Evolutionary conservation across 1,139 yeast genomes (phyloP).

Genomic region (Scheffersomyces quercinus): DNA sequence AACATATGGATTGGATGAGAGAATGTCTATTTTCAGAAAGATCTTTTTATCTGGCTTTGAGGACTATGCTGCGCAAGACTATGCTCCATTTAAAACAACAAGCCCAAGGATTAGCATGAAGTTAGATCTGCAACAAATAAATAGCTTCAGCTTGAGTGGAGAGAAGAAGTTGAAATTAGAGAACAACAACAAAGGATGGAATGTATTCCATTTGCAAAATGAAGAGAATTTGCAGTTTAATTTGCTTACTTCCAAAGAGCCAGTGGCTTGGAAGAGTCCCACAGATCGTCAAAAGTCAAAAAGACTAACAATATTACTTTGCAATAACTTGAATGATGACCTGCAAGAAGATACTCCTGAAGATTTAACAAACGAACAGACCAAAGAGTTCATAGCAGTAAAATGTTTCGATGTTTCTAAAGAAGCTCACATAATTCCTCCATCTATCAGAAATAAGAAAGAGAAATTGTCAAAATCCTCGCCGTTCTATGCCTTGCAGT

Average conservation of each 20-base stretch:
- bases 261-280: conserved; percentile 5
- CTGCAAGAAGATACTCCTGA: conserved; percentile 2
- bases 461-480: conserved; percentile 17
- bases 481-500: conserved; percentile 50
- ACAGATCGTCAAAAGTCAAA: conserved; percentile 3
- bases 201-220: conserved; percentile 10
- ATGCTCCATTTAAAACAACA: conserved; percentile 13
- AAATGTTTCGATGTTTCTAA: conserved; percentile 45
- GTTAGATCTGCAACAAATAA: conserved; percentile 27
- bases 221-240: conserved; percentile 12
- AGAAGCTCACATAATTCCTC: conserved; percentile 45
- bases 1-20: conserved; percentile 48
- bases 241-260: conserved; percentile 15
- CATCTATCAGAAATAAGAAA: conserved; percentile 25
- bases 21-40: conserved; percentile 60
- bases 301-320: conserved; percentile 15
- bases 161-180: conserved; percentile 9
- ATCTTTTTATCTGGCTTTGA: conserved; percentile 64
- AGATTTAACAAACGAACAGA: conserved; percentile 23
- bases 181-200: conserved; percentile 5
- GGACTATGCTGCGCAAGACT: conserved; percentile 29
- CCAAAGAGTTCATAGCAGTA: conserved; percentile 22
- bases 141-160: conserved; percentile 22
- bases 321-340: conserved; percentile 9
- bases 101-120: conserved; percentile 19